Evolutionary conservation across 2,329 filamentous ascomycete genomes (phyloP).

Genomic region (Exophiala xenobiotica): DNA sequence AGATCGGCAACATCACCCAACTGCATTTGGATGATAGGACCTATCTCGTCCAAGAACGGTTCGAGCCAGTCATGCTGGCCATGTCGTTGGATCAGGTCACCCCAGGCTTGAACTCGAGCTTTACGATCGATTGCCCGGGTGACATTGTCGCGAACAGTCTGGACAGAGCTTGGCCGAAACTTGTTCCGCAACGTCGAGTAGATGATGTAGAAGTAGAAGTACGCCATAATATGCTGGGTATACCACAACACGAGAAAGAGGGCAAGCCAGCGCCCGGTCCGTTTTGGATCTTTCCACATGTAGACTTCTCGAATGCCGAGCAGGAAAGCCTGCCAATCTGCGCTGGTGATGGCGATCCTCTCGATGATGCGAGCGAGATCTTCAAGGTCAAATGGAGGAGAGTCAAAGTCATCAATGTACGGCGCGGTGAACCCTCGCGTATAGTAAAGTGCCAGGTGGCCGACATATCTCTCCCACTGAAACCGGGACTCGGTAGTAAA

Average conservation of each 20-base stretch:
- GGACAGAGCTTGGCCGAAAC: constrained; percentile 32
- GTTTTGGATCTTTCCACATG: constrained; percentile 39
- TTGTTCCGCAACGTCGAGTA: constrained; percentile 37
- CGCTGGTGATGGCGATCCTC: constrained; percentile 41
- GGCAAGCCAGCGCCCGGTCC: constrained; percentile 39
- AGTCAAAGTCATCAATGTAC: constrained; percentile 38
- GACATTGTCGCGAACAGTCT: constrained; percentile 37
- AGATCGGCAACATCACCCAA: constrained; percentile 40
- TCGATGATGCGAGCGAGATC: constrained; percentile 38
- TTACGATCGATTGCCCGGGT: constrained; percentile 35
- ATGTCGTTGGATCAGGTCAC: constrained; percentile 40
- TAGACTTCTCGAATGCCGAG: constrained; percentile 39
- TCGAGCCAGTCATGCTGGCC: constrained; percentile 40
- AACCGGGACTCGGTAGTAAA: constrained; percentile 29
- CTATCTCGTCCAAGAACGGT: constrained; percentile 38
- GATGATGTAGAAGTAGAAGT: constrained; percentile 37
- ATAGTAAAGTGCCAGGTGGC: constrained; percentile 36
- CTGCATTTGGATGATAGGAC: constrained; percentile 40
- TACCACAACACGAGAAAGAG: constrained; percentile 40
- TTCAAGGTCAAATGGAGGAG: constrained; percentile 39
- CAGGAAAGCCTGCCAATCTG: constrained; percentile 43
- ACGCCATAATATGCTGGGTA: constrained; percentile 38
- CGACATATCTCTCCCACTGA: constrained; percentile 38
- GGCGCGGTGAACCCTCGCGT: constrained; percentile 37
- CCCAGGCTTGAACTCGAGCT: constrained; percentile 35